Evolutionary conservation across 192 early-diverging fungal species (phyloP).

Genomic region (Chytriomyces confervae): DNA sequence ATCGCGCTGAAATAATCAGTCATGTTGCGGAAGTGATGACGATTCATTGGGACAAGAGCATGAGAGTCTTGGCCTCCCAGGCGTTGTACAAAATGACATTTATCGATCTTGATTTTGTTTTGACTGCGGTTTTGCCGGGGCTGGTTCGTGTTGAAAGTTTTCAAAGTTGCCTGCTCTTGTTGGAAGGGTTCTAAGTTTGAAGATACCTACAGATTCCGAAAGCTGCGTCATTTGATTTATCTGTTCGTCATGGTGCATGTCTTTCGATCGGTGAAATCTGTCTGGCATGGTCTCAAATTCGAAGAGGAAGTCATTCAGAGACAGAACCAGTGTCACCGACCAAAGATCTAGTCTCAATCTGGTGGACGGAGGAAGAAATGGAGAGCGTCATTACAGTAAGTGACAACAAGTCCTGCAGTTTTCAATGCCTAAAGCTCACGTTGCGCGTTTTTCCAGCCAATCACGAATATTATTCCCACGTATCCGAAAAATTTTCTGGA

Average conservation of each 20-base stretch:
- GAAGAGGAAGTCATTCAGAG: slow-evolving; percentile 1
- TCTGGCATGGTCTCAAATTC: slow-evolving; percentile 48
- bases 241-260: slow-evolving; percentile 66
- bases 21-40: slow-evolving; percentile 73
- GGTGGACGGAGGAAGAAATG: slow-evolving; percentile 35
- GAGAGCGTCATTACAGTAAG: slow-evolving; percentile 34
- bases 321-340: neutral
- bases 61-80: slow-evolving; percentile 79
- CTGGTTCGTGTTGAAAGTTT: slow-evolving; percentile 30
- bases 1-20: slow-evolving; percentile 71
- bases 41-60: slow-evolving; percentile 86
- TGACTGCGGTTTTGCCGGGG: slow-evolving; percentile 19
- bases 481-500: slow-evolving; percentile 53
- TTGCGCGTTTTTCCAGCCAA: slow-evolving; percentile 26
- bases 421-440: neutral
- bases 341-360: neutral
- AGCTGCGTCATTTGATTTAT: slow-evolving; percentile 52
- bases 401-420: neutral
- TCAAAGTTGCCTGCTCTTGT: neutral
- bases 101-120: slow-evolving; percentile 40
- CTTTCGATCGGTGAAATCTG: slow-evolving; percentile 66
- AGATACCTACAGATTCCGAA: slow-evolving; percentile 46
- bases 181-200: neutral
- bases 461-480: slow-evolving; percentile 28
- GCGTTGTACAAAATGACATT: slow-evolving; percentile 68